phyloP scores from a whole-genome alignment of 1,284 basidiomycete genomes.

The Quambalaria eucalypti region DNA sequence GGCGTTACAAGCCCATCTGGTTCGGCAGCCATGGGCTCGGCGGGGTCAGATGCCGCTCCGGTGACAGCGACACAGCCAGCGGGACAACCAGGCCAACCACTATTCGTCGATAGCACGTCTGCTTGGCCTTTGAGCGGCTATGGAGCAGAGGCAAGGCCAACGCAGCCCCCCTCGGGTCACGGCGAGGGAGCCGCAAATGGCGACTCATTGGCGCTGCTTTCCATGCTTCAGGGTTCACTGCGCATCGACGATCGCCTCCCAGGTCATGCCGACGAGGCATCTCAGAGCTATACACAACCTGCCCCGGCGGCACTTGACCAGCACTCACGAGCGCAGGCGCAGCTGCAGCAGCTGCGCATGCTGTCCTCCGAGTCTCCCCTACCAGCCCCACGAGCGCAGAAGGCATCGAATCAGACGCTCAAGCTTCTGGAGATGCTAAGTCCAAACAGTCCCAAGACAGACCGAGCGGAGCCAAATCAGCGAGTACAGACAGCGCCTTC shows the following conservation, averaged over 20 bases:
- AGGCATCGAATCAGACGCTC: conserved; percentile 19
- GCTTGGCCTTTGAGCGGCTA: neutral
- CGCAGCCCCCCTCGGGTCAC: neutral
- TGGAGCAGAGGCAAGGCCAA: neutral
- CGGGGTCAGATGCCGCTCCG: too few relatives aligned
- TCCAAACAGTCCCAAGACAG: neutral
- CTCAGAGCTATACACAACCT: too few relatives aligned
- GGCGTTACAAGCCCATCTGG: too few relatives aligned
- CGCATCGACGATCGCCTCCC: too few relatives aligned
- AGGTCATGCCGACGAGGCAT: too few relatives aligned
- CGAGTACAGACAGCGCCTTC: neutral
- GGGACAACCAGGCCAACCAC: too few relatives aligned
- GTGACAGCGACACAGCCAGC: too few relatives aligned
- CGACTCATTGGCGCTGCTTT: conserved; percentile 13
- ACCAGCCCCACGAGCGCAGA: conserved; percentile 28
- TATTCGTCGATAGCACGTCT: neutral
- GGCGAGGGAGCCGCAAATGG: too few relatives aligned
- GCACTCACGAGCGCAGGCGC: too few relatives aligned
- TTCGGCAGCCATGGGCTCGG: too few relatives aligned
- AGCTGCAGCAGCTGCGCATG: neutral
- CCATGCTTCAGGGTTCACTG: conserved; percentile 4
- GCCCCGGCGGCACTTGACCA: too few relatives aligned
- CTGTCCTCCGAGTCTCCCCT: conserved; percentile 33
- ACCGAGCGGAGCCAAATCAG: neutral
- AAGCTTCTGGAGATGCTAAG: conserved; percentile 33